phyloP scores from a whole-genome alignment of 495 filamentous ascomycete species.

The Sphaerosporella brunnea region DNA sequence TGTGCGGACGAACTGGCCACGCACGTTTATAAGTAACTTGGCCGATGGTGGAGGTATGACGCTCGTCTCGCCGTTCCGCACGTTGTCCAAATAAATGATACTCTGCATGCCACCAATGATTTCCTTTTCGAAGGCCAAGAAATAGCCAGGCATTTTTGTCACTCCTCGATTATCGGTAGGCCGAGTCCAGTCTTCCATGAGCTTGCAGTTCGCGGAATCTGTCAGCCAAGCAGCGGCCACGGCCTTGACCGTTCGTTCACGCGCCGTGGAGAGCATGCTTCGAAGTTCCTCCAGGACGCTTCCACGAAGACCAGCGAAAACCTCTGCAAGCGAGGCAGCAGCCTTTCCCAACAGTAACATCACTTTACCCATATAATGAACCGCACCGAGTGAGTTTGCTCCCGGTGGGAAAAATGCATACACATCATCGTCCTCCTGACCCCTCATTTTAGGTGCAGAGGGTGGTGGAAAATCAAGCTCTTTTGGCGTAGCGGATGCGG shows the following conservation, averaged over 20 bases:
- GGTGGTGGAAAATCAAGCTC: constrained; percentile 12
- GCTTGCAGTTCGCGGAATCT: constrained; percentile 75
- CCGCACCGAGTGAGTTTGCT: constrained; percentile 73
- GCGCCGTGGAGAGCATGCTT: constrained; percentile 51
- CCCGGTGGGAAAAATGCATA: constrained; percentile 94
- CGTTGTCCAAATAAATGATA: constrained; percentile 80
- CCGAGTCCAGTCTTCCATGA: constrained; percentile 80
- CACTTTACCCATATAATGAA: constrained; percentile 69
- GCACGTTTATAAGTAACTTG: constrained; percentile 71
- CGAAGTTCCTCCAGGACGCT: constrained; percentile 48
- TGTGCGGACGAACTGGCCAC: constrained; percentile 71
- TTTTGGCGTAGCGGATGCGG: constrained; percentile 31
- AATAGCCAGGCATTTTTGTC: constrained; percentile 74
- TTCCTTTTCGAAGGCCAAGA: constrained; percentile 59
- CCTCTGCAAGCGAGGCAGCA: constrained; percentile 64
- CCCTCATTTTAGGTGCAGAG: constrained; percentile 5
- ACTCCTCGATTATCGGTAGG: constrained; percentile 59
- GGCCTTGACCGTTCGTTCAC: constrained; percentile 66
- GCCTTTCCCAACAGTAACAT: constrained; percentile 64
- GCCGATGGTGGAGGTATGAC: constrained; percentile 66
- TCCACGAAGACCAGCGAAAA: constrained; percentile 31
- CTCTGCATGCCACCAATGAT: constrained; percentile 74
- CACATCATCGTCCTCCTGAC: constrained; percentile 45
- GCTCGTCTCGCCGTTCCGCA: constrained; percentile 33
- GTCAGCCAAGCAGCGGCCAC: constrained; percentile 71